A percentile compares a stretch with the other conserved stretches of the same genome.
Conservation (phyloP, 106 monocot species). For the Hemerocallis citrina region DNA sequence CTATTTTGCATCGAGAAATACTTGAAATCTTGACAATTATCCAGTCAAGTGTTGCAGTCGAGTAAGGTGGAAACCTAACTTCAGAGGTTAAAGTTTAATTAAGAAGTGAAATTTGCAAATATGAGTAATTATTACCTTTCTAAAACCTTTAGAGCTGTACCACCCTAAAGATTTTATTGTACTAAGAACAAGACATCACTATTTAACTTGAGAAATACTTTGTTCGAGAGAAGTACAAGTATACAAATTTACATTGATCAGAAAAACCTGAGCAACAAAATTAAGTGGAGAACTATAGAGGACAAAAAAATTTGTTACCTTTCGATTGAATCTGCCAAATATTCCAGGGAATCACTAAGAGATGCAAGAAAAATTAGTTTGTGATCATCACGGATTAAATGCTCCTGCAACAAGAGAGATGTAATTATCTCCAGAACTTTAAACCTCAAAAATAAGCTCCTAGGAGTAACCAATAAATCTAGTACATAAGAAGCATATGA, state of each 20-base stretch:
- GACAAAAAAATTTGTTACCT: constrained; percentile 35
- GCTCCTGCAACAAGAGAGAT: constrained; percentile 56
- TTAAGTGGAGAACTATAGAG: not conserved
- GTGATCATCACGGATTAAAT: constrained; percentile 90
- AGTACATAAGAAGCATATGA: no score
- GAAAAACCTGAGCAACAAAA: not conserved
- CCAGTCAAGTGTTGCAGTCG: not conserved
- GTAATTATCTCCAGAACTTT: not conserved
- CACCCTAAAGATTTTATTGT: not conserved
- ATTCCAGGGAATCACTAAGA: constrained; percentile 97
- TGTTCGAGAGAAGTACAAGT: not conserved
- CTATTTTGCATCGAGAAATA: no score
- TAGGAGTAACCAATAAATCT: no score
- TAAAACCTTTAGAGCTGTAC: not conserved
- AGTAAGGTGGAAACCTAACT: not conserved
- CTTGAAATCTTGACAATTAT: no score
- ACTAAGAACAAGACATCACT: not conserved
- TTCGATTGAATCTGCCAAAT: constrained; percentile 89
- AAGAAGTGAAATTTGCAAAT: not conserved
- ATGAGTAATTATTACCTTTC: not conserved
- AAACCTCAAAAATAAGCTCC: no score
- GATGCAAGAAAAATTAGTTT: constrained; percentile 91
- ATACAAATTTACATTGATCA: not conserved
- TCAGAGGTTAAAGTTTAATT: not conserved
- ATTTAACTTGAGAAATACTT: not conserved